Percentiles rank a stretch among this genome's conserved stretches.
phyloP scores from a whole-genome alignment of 352 stramenopile genomes.

The Globisporangium carolinianum region DNA sequence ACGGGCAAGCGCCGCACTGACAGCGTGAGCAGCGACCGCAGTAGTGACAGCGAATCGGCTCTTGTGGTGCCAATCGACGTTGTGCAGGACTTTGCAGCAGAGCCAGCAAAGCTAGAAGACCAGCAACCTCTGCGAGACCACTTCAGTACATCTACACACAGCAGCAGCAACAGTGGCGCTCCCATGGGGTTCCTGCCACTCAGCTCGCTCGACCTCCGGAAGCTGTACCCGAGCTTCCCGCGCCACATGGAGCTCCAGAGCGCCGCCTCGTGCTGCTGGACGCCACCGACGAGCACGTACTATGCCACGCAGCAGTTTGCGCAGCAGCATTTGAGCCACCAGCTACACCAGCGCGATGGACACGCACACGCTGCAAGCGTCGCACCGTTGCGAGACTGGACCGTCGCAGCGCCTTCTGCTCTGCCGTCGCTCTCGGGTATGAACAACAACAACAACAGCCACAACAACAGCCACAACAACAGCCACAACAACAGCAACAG shows the following conservation, averaged over 20 bases:
- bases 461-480: neutral
- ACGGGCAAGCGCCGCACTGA: too few species aligned
- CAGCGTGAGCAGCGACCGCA: neutral
- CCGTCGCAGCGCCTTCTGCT: neutral
- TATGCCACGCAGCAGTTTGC: neutral
- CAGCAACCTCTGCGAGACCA: too few species aligned
- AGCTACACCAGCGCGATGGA: neutral
- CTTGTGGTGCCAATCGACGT: too few species aligned
- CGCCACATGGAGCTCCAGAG: constrained; percentile 25
- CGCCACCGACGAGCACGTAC: constrained; percentile 1
- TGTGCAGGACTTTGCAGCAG: too few species aligned
- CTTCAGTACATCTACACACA: neutral
- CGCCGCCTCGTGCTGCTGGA: constrained; percentile 10
- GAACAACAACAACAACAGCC: neutral
- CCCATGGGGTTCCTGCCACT: constrained; percentile 15
- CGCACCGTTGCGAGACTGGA: neutral
- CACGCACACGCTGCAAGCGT: neutral
- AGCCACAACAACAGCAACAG: neutral
- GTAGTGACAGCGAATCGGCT: neutral
- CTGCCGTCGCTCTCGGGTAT: neutral
- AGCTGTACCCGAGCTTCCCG: constrained; percentile 17
- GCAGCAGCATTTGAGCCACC: neutral
- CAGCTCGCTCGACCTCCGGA: constrained; percentile 17
- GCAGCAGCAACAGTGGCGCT: constrained; percentile 4
- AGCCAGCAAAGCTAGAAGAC: too few species aligned